These are phyloP conservation scores for Candida corydali DNA, from an alignment of 805 yeast species.

Conservation along the genomic window DNA sequence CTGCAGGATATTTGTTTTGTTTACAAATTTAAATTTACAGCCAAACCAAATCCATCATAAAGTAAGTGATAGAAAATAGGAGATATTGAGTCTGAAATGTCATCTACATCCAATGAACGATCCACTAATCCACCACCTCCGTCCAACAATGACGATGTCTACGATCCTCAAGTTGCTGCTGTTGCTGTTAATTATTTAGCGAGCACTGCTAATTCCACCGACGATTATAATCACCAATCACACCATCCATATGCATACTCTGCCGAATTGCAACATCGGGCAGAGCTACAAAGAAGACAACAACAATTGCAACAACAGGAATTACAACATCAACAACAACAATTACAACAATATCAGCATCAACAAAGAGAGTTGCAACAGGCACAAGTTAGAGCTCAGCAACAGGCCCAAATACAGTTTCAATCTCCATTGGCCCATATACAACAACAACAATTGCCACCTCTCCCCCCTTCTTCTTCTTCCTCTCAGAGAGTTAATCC, in stretches of 20 bases:
- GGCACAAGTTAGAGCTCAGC: conserved; percentile 7
- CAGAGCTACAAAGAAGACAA: conserved; percentile 14
- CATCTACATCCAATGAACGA: conserved; percentile 29
- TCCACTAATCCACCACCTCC: conserved; percentile 14
- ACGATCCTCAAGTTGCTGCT: conserved; percentile 12
- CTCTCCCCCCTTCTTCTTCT: conserved; percentile 1
- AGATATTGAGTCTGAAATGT: conserved; percentile 11
- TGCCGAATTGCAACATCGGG: conserved; percentile 18
- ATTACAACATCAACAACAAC: conserved; percentile 13
- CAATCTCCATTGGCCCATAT: conserved; percentile 8
- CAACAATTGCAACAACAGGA: conserved; percentile 17
- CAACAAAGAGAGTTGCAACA: conserved; percentile 10
- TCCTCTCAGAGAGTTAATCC: conserved; percentile 7
- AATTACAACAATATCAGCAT: conserved; percentile 10
- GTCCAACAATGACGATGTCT: conserved; percentile 11
- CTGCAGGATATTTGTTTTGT: conserved; percentile 24
- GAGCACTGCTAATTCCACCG: conserved; percentile 2
- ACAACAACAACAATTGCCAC: neutral
- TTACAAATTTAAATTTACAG: conserved; percentile 6
- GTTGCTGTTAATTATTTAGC: conserved; percentile 16
- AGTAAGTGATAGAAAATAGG: conserved; percentile 4
- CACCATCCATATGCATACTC: conserved; percentile 9
- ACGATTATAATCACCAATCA: conserved; percentile 8
- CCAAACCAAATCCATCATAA: conserved; percentile 7
- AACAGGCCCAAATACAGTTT: conserved; percentile 6